These are phyloP conservation scores for Alternaria viburni DNA, from an alignment of 2,329 filamentous ascomycete genomes.

Conservation along the genomic window DNA sequence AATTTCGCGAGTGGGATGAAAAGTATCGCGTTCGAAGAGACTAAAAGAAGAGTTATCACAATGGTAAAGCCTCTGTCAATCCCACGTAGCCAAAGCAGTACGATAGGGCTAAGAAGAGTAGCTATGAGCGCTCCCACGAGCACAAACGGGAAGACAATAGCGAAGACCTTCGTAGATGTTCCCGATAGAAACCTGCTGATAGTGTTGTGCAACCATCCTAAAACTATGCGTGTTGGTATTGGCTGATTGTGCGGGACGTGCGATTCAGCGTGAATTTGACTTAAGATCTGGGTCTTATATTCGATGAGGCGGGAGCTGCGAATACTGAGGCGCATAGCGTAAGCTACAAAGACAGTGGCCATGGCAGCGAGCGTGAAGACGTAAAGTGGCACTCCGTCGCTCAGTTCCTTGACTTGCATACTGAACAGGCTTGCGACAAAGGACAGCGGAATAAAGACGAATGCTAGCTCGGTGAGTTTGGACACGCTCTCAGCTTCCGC, in stretches of 20 bases:
- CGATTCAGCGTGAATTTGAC: neutral
- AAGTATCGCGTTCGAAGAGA: neutral
- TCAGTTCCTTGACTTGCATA: constrained; percentile 35
- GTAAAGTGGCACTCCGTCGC: constrained; percentile 20
- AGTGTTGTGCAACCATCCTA: neutral
- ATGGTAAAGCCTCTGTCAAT: neutral
- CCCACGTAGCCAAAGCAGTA: neutral
- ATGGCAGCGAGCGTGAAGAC: neutral
- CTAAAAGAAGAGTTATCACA: neutral
- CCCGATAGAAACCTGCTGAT: neutral
- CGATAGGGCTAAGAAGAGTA: neutral
- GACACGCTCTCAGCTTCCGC: constrained; percentile 38
- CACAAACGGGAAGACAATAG: neutral
- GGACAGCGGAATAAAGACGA: constrained; percentile 41
- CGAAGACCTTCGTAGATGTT: neutral
- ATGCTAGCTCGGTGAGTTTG: constrained; percentile 42
- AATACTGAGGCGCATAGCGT: neutral
- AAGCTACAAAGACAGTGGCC: neutral
- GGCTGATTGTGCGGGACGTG: neutral
- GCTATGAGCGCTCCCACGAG: neutral
- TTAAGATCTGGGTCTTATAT: neutral
- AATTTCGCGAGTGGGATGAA: neutral
- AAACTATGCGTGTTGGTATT: neutral
- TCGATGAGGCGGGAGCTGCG: neutral
- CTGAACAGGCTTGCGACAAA: constrained; percentile 38